Conservation (phyloP, 495 filamentous ascomycete species). For the Sabuloglossum arenarium region DNA sequence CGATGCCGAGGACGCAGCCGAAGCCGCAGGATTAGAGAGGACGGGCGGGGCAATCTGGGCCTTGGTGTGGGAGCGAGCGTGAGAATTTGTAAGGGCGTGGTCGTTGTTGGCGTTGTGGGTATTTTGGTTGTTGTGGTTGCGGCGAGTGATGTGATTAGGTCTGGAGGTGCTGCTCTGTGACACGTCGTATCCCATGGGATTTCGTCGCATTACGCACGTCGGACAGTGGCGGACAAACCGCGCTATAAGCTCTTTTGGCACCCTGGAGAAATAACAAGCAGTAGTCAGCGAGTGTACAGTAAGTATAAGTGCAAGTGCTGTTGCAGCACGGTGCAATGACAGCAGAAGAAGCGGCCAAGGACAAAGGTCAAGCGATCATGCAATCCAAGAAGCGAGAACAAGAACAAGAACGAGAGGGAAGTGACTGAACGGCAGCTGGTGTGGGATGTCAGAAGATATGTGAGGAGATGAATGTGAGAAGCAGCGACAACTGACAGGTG, state of each 20-base stretch:
- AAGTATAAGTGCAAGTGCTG: neutral
- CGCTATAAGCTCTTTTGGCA: slow-evolving; percentile 7
- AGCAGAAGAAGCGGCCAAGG: neutral
- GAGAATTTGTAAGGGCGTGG: neutral
- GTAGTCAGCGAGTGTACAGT: neutral
- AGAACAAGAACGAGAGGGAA: neutral
- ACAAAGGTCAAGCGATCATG: neutral
- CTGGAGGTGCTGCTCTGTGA: neutral
- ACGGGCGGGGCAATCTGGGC: neutral
- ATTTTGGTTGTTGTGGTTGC: neutral
- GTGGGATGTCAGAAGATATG: too few species aligned
- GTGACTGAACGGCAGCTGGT: neutral
- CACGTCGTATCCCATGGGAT: neutral
- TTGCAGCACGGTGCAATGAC: too few species aligned
- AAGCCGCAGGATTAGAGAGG: neutral
- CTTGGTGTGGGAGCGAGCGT: neutral
- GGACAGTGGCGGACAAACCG: slow-evolving; percentile 6
- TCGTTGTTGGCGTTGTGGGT: neutral
- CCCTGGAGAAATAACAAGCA: neutral
- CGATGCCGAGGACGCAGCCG: neutral
- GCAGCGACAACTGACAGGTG: too few species aligned
- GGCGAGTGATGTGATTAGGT: neutral
- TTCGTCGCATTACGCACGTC: slow-evolving; percentile 2
- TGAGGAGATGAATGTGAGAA: too few species aligned
- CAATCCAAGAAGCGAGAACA: neutral